phyloP scores from a whole-genome alignment of 2,329 filamentous ascomycete genomes.

The Ophiocordyceps sinensis region DNA sequence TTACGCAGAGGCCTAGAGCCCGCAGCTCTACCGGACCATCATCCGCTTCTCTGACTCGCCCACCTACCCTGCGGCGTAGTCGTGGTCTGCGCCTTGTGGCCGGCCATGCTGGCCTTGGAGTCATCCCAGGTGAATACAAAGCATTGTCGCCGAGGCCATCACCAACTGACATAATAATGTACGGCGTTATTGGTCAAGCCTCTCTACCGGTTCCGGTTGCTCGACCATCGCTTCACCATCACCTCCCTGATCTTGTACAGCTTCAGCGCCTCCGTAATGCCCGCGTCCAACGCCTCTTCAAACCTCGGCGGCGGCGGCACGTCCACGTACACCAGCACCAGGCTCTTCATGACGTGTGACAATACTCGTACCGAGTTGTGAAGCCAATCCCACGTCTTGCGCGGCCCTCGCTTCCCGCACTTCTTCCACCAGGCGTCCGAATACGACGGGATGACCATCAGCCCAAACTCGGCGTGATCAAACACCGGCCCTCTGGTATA shows the following conservation, averaged over 20 bases:
- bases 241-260: slow-evolving; percentile 70
- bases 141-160: too few species aligned
- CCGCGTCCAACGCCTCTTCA: slow-evolving; percentile 27
- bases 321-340: slow-evolving; percentile 85
- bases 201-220: slow-evolving; percentile 51
- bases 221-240: slow-evolving; percentile 68
- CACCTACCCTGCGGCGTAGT: too few species aligned
- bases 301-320: slow-evolving; percentile 53
- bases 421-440: slow-evolving; percentile 57
- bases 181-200: background rate
- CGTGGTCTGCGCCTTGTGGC: too few species aligned
- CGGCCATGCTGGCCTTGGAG: too few species aligned
- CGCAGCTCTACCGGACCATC: too few species aligned
- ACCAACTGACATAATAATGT: background rate
- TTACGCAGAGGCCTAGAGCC: too few species aligned
- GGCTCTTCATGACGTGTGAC: slow-evolving; percentile 75
- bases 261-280: slow-evolving; percentile 49
- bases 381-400: slow-evolving; percentile 62
- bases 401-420: slow-evolving; percentile 32
- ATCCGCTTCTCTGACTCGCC: too few species aligned
- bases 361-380: slow-evolving; percentile 85
- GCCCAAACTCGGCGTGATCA: slow-evolving; percentile 83
- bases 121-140: too few species aligned
- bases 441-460: slow-evolving; percentile 75
- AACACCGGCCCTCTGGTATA: slow-evolving; percentile 91